A percentile compares a stretch with the other conserved stretches of the same genome.
Conservation (phyloP, 768 basidiomycete genomes). For the Boletus fagicola region DNA sequence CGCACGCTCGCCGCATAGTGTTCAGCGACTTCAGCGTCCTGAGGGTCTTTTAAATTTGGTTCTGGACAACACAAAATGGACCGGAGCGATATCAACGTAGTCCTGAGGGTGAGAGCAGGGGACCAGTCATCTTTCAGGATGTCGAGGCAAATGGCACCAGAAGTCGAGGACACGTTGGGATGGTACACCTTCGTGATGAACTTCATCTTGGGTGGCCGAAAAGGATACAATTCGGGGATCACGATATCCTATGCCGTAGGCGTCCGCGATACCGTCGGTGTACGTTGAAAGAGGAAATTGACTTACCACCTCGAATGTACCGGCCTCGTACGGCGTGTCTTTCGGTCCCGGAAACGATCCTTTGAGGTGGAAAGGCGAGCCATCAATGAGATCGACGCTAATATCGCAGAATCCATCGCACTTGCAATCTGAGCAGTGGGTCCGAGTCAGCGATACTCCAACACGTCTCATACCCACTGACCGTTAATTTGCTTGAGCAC, state of each 20-base stretch:
- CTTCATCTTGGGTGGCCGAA: constrained; percentile 97
- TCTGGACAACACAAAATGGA: constrained; percentile 91
- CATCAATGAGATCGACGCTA: constrained; percentile 81
- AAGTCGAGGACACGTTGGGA: constrained; percentile 91
- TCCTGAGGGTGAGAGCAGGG: constrained; percentile 92
- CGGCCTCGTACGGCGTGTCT: constrained; percentile 91
- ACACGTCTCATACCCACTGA: constrained; percentile 28
- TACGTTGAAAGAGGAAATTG: constrained; percentile 4
- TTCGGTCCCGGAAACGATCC: constrained; percentile 91
- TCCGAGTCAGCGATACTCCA: constrained; percentile 10
- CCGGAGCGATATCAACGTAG: constrained; percentile 92
- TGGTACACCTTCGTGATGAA: constrained; percentile 97
- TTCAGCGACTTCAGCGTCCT: constrained; percentile 97
- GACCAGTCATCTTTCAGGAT: constrained; percentile 89
- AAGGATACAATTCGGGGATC: constrained; percentile 88
- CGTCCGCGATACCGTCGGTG: neutral
- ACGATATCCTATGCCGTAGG: constrained; percentile 68
- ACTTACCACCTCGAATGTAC: constrained; percentile 86
- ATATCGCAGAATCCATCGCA: constrained; percentile 90
- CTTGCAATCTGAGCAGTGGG: constrained; percentile 73
- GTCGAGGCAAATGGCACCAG: constrained; percentile 93
- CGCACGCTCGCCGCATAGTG: constrained; percentile 87
- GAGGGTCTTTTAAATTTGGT: constrained; percentile 93
- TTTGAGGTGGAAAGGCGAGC: constrained; percentile 87
- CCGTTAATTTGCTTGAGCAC: constrained; percentile 95